Evolutionary conservation across 306 rosid genomes (phyloP).

Genomic region (Mimosa bimucronata): DNA sequence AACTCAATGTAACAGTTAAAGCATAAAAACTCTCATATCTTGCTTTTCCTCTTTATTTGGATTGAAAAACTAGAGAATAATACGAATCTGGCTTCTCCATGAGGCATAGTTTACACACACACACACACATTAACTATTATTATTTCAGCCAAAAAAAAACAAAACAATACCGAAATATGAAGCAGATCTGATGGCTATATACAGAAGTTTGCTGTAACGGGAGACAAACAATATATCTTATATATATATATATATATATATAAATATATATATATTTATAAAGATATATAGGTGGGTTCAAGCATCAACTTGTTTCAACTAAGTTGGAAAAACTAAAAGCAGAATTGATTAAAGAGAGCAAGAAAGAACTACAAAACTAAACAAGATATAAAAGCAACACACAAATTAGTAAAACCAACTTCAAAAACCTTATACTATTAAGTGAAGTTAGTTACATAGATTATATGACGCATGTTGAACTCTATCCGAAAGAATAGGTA

Average conservation of each 20-base stretch:
- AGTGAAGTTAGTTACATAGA: too few species aligned
- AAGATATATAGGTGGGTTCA: background rate
- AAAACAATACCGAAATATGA: background rate
- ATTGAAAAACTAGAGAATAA: constrained; percentile 14
- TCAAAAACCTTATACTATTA: background rate
- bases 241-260: too few species aligned
- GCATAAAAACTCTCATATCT: constrained; percentile 6
- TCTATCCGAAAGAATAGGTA: background rate
- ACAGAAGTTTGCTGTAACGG: too few species aligned
- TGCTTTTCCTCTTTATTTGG: constrained; percentile 13
- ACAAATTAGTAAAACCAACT: too few species aligned
- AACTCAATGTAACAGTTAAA: constrained; percentile 55
- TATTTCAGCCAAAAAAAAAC: background rate
- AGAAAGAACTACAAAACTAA: background rate
- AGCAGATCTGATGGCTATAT: background rate
- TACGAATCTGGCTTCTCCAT: background rate
- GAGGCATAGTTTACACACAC: background rate
- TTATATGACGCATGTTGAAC: background rate
- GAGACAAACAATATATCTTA: too few species aligned
- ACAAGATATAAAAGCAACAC: background rate
- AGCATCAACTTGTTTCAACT: background rate
- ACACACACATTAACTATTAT: background rate
- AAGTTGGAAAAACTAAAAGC: background rate
- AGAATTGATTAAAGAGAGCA: background rate
- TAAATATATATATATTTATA: too few species aligned